These are phyloP conservation scores for Yarrowia sp. DNA, from an alignment of 805 yeast genomes.

Conservation along the genomic window DNA sequence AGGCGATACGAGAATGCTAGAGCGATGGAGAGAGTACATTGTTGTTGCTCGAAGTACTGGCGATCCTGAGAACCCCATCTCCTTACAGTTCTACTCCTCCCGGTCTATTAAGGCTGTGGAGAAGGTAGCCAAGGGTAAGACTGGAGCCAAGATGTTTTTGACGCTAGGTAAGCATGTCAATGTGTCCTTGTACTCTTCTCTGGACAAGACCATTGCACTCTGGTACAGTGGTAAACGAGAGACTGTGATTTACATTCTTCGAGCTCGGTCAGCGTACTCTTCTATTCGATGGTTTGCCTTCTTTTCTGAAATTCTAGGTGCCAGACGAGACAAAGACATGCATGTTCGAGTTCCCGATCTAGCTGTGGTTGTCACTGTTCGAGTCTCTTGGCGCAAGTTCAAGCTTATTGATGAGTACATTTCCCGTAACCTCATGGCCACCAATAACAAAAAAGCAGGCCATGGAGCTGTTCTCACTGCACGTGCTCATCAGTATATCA, in stretches of 20 bases:
- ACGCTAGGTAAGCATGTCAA: conserved; percentile 36
- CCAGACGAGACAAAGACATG: conserved; percentile 36
- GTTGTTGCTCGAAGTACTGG: conserved; percentile 70
- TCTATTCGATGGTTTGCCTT: conserved; percentile 66
- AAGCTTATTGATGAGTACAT: conserved; percentile 25
- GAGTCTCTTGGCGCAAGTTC: conserved; percentile 44
- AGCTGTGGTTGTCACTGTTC: conserved; percentile 46
- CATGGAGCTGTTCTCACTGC: neutral
- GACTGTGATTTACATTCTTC: conserved; percentile 51
- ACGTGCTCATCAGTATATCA: conserved; percentile 40
- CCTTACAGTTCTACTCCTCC: conserved; percentile 59
- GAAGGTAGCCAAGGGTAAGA: conserved; percentile 27
- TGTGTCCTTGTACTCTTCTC: conserved; percentile 57
- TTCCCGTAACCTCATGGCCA: neutral
- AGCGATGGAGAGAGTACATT: conserved; percentile 77
- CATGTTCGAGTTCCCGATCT: conserved; percentile 48
- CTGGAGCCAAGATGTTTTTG: conserved; percentile 34
- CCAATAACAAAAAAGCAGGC: neutral
- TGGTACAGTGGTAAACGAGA: conserved; percentile 36
- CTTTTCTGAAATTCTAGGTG: conserved; percentile 49
- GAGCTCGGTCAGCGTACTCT: conserved; percentile 51
- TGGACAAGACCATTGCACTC: conserved; percentile 69
- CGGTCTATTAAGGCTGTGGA: conserved; percentile 40
- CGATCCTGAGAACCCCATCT: conserved; percentile 50
- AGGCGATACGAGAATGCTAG: conserved; percentile 55